Percentiles rank a stretch among this genome's conserved stretches.
Evolutionary conservation across 108 stramenopile genomes (phyloP).

Genomic region (Discostella pseudostelligera): DNA sequence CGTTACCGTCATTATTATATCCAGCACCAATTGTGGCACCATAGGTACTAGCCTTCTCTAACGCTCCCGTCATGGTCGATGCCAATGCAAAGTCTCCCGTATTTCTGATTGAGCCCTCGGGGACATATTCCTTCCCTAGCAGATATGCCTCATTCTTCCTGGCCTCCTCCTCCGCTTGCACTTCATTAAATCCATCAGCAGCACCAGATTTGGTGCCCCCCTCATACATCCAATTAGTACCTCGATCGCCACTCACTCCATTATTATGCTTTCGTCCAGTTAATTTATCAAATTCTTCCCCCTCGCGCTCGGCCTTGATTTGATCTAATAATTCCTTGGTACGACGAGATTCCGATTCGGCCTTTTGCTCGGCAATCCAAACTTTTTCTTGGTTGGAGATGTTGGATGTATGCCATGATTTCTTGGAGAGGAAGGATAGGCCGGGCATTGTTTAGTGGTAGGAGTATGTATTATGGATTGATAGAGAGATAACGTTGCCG

Average conservation of each 20-base stretch:
- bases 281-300: slow-evolving; percentile 83
- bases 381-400: slow-evolving; percentile 94
- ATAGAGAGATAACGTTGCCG: too few relatives aligned
- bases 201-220: slow-evolving; percentile 11
- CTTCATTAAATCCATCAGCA: slow-evolving; percentile 3
- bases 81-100: slow-evolving; percentile 65
- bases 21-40: slow-evolving; percentile 45
- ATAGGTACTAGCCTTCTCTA: slow-evolving; percentile 45
- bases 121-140: slow-evolving; percentile 84
- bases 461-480: too few relatives aligned
- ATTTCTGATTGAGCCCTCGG: slow-evolving; percentile 42
- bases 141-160: slow-evolving; percentile 90
- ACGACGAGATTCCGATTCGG: slow-evolving; percentile 76
- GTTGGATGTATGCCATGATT: slow-evolving; percentile 93
- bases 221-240: slow-evolving; percentile 95
- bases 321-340: slow-evolving; percentile 85
- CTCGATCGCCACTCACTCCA: slow-evolving; percentile 62
- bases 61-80: slow-evolving; percentile 57
- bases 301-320: slow-evolving; percentile 89
- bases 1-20: neutral
- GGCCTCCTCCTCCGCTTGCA: slow-evolving; percentile 35
- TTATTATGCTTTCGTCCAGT: slow-evolving; percentile 5
- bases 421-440: slow-evolving; percentile 90
- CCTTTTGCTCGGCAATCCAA: slow-evolving; percentile 91
- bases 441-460: slow-evolving; percentile 73